Base-by-base conservation (phyloP, 768 basidiomycete genomes). In the Boletus reticuloceps region DNA sequence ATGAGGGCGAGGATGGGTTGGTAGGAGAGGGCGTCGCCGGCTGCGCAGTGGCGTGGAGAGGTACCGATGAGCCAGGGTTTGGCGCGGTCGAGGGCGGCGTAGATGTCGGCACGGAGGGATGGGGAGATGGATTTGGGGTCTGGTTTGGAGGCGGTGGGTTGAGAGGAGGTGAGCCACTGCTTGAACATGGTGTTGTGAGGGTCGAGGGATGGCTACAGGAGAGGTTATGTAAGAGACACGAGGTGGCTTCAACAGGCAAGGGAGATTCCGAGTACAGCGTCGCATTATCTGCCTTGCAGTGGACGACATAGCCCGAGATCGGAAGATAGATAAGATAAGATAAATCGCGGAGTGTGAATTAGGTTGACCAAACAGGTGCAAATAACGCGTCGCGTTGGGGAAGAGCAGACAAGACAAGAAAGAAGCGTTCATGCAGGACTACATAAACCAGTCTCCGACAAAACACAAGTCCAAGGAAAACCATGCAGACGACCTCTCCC, bases 1-100 rank as follows among this genome's bases (percentile, higher is more conserved):
- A 82, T 74, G 36, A 67, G 66, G 47, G 71, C 57, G 54, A 83
- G 62, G 47, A 81, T 71, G 42, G 77, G 59, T 32, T 74, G 71
- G 57, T 77, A 80, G 29, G 80, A 78, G 45, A 82, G 75, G 6
- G 80, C 80, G 54, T 83, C 82, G 10, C 82, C 80, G 9, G 27
- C 27, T n/a, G 81, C 77, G 22, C 22, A 25, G 50, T 77, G 75
- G 16, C 79, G 76, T 38, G 70, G 64, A 4, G 64, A 58, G 22
- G 70, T 68, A 4, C 77, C 76, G 41, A 72, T 52, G 22, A 79
- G 62, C 82, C 82, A 82, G 13, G 72, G 61, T 61, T 78, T 80
- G 31, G 69, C 60, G 58, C 71, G 76, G 62, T 82, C 81, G 37
- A 82, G 69, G 11, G 77, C 70, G 37, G 68, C 71, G 61, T 82